phyloP scores from a whole-genome alignment of 805 yeast genomes.

The Vanderwaltozyma yarrowii region DNA sequence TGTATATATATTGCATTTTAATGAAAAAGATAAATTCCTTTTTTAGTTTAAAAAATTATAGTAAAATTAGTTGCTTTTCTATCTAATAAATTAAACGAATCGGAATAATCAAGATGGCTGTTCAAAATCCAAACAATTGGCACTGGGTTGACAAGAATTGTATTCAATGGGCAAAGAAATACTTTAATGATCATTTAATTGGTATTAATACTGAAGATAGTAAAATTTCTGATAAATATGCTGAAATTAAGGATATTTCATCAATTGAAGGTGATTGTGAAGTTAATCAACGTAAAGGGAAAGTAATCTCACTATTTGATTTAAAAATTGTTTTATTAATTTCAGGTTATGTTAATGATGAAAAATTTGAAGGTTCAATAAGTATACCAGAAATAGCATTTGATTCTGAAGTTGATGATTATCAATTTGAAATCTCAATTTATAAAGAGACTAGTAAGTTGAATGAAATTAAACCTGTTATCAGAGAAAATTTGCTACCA shows the following conservation, averaged over 20 bases:
- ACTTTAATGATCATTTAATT: conserved; percentile 53
- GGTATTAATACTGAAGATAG: conserved; percentile 33
- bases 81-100: too few species aligned
- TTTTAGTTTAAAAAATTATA: too few species aligned
- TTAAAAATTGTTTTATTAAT: conserved; percentile 55
- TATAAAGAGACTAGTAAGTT: conserved; percentile 44
- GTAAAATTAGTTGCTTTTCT: too few species aligned
- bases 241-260: conserved; percentile 28
- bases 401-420: conserved; percentile 78
- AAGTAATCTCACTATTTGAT: conserved; percentile 86
- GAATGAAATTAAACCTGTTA: conserved; percentile 38
- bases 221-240: conserved; percentile 19
- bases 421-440: conserved; percentile 70
- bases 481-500: conserved; percentile 57
- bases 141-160: conserved; percentile 99
- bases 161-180: conserved; percentile 76
- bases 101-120: too few species aligned
- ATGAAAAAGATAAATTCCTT: too few species aligned
- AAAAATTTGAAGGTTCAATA: conserved; percentile 56
- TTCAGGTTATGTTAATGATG: conserved; percentile 35
- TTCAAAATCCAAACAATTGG: conserved; percentile 97
- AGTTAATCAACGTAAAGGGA: conserved; percentile 94
- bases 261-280: conserved; percentile 89
- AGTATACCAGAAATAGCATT: conserved; percentile 88
- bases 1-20: too few species aligned